These are phyloP conservation scores for Colletotrichum trifolii DNA, from an alignment of 2,329 filamentous ascomycete genomes.

Conservation along the genomic window DNA sequence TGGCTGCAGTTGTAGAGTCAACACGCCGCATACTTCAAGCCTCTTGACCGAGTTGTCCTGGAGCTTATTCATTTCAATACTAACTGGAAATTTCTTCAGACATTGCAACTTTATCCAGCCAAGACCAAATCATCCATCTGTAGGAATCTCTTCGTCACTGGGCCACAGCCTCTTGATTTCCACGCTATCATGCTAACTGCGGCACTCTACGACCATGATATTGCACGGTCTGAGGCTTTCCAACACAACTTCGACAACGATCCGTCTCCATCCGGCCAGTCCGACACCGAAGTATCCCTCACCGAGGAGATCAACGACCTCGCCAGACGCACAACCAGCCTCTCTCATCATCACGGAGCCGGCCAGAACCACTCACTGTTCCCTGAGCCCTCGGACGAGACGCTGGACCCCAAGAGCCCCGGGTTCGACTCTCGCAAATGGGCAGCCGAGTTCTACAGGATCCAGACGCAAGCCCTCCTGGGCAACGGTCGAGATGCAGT, in stretches of 20 bases:
- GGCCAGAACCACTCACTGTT: conserved; percentile 39
- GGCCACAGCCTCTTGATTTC: background rate
- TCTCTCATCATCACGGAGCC: conserved; percentile 35
- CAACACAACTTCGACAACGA: background rate
- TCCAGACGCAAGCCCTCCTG: conserved; percentile 39
- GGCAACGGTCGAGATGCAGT: conserved; percentile 38
- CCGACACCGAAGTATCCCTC: background rate
- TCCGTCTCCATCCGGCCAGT: background rate
- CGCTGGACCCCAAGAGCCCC: conserved; percentile 52
- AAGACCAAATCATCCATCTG: background rate
- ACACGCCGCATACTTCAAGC: no score
- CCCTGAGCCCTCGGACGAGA: conserved; percentile 39
- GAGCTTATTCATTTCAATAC: no score
- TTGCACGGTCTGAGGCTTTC: no score
- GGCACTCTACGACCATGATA: conserved; percentile 4
- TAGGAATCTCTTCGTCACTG: background rate
- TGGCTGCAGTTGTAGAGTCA: no score
- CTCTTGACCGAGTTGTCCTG: no score
- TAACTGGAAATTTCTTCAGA: no score
- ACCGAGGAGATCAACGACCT: conserved; percentile 42
- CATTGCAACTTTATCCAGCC: background rate
- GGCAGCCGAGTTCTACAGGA: conserved; percentile 52
- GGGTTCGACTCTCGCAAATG: conserved; percentile 55
- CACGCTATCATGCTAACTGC: conserved; percentile 14
- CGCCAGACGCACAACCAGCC: conserved; percentile 42